Conservation (phyloP, 371 early-diverging fungal genomes). For the Dinochytrium kinnereticum region DNA sequence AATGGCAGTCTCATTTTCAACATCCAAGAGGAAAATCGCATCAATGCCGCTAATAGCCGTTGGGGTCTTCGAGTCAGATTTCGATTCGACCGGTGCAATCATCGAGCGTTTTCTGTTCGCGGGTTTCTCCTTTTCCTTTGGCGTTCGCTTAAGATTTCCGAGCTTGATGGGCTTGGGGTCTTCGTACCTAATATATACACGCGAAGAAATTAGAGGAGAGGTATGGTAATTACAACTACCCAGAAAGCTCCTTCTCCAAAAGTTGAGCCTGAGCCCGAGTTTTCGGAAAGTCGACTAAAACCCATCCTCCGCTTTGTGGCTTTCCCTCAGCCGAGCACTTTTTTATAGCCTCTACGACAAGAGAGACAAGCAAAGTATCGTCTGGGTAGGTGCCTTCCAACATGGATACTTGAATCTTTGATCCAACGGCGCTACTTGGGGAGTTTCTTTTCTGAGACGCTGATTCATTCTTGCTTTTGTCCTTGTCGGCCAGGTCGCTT, state of each 20-base stretch:
- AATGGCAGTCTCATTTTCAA: conserved; percentile 54
- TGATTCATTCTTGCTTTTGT: conserved; percentile 11
- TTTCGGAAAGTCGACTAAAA: conserved; percentile 58
- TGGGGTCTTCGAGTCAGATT: conserved; percentile 23
- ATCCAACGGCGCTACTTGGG: conserved; percentile 39
- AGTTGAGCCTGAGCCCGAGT: conserved; percentile 56
- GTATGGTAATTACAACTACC: too few relatives aligned
- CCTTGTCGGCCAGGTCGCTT: conserved; percentile 16
- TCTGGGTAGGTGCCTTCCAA: conserved; percentile 49
- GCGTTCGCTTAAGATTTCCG: conserved; percentile 55
- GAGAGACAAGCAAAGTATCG: conserved; percentile 48
- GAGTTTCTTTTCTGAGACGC: conserved; percentile 29
- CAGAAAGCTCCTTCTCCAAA: conserved; percentile 59
- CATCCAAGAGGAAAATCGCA: conserved; percentile 53
- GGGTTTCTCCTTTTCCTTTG: conserved; percentile 42
- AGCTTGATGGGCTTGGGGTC: conserved; percentile 62
- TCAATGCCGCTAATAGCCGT: conserved; percentile 51
- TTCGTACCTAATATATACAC: conserved; percentile 49
- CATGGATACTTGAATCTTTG: conserved; percentile 48
- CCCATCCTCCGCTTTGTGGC: conserved; percentile 46
- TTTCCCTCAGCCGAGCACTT: conserved; percentile 9
- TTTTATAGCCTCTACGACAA: conserved; percentile 52
- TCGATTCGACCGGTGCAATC: conserved; percentile 44
- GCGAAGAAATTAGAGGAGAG: background rate
- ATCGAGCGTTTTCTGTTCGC: conserved; percentile 27